Percentiles rank a stretch among this genome's conserved stretches.
Conservation (phyloP, 305 asterid genomes). For the Fraxinus platypoda region DNA sequence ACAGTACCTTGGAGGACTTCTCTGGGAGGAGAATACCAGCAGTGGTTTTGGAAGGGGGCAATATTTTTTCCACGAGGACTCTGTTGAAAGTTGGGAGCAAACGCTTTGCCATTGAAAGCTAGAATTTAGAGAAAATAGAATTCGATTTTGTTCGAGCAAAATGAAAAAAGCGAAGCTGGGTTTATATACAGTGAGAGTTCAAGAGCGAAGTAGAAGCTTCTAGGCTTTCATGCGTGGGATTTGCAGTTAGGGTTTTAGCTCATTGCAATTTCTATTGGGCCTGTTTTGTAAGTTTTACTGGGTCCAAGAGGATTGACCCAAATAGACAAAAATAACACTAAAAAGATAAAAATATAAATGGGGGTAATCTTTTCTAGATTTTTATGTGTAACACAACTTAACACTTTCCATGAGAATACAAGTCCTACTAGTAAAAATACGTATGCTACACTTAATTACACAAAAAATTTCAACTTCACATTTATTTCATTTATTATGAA, state of each 20-base stretch:
- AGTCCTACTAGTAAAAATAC: too few species aligned
- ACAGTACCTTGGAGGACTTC: slow-evolving; percentile 60
- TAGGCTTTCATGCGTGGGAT: slow-evolving; percentile 34
- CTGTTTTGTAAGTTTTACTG: neutral
- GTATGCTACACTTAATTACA: too few species aligned
- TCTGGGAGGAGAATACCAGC: slow-evolving; percentile 94
- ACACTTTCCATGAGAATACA: too few species aligned
- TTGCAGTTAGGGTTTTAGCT: slow-evolving; percentile 24
- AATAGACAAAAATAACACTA: neutral
- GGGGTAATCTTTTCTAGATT: neutral
- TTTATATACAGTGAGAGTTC: slow-evolving; percentile 9
- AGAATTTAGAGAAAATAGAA: neutral
- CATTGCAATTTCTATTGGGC: neutral
- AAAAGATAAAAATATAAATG: neutral
- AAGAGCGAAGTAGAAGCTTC: slow-evolving; percentile 52
- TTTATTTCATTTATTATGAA: too few species aligned
- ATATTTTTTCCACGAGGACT: slow-evolving; percentile 71
- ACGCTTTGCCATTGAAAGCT: slow-evolving; percentile 62
- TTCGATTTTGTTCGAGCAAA: neutral
- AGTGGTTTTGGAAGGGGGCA: slow-evolving; percentile 74
- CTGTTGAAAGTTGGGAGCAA: slow-evolving; percentile 84
- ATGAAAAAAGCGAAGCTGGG: neutral
- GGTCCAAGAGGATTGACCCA: neutral
- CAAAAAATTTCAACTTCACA: too few species aligned
- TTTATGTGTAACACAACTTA: neutral